Conservation (phyloP, 192 early-diverging fungal species). For the Umbelopsis sp. region DNA sequence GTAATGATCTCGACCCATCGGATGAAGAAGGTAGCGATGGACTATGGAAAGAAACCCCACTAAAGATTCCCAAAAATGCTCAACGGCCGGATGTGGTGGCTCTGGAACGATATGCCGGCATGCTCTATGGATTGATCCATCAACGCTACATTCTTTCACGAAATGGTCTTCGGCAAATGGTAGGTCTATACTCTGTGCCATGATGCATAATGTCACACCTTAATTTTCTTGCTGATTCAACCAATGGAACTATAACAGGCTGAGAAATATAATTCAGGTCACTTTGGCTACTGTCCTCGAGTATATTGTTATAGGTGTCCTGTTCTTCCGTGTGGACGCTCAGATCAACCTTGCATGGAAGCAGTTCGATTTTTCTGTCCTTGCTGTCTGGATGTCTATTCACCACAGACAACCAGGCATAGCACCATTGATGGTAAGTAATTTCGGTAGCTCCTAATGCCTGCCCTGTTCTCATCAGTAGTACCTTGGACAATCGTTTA, state of each 20-base stretch:
- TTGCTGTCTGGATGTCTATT: conserved; percentile 75
- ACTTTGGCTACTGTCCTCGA: conserved; percentile 79
- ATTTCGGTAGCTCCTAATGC: neutral
- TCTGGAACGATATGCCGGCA: conserved; percentile 83
- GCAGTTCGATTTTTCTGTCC: conserved; percentile 80
- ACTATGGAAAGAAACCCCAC: conserved; percentile 27
- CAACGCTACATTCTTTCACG: conserved; percentile 89
- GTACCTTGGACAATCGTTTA: conserved; percentile 3
- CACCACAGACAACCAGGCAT: conserved; percentile 67
- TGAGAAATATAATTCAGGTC: conserved; percentile 70
- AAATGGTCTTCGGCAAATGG: conserved; percentile 82
- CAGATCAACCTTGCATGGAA: conserved; percentile 67
- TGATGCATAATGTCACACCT: neutral
- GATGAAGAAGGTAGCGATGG: conserved; percentile 25
- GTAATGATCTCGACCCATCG: neutral
- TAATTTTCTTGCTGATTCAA: neutral
- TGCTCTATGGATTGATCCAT: conserved; percentile 93
- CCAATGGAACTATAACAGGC: conserved; percentile 58
- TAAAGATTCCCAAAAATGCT: neutral
- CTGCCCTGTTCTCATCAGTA: conserved; percentile 26
- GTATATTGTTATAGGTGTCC: conserved; percentile 62
- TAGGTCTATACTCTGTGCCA: neutral
- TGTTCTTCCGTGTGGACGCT: conserved; percentile 70
- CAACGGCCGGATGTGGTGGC: conserved; percentile 14
- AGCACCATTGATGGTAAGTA: conserved; percentile 65